Evolutionary conservation across 2,329 filamentous ascomycete genomes (phyloP), one percentile per base, ranked within the genome.

Genomic region (Epicoccum sorghinum): DNA sequence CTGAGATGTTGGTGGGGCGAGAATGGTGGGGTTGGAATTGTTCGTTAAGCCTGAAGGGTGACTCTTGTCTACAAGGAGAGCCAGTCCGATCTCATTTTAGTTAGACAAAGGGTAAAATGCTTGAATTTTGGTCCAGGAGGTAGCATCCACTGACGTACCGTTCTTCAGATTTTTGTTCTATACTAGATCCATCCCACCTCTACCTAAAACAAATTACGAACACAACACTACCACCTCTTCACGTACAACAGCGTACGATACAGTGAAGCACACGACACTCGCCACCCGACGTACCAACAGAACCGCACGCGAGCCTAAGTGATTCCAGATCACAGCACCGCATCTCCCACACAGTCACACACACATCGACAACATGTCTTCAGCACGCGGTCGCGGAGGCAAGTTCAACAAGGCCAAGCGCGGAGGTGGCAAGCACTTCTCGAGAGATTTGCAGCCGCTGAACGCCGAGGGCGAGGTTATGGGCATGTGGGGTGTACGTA

Each of bases 341-440:
- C 25, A 25, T 45, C 49, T 33, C 36, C 24, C 40, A 52, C 46
- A 45, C 39, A 41, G 40, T 32, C 27, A 18, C 47, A 55, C 61
- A 43, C 53, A 52, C 48, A 62, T 52, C 57, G 48, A 60, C 64
- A 68, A 58, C 59, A 83, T 80, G 77, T 82, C 83, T 75, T 80
- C 88, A 57, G 75, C 76, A 65, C 75, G 91, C 73, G 92, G 91
- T 66, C 89, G 93, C 73, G 92, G 89, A 69, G 91, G 93, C 78
- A 98, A 98, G 80, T 96, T 93, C 77, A 90, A 87, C 80, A 98
- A 97, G 82, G 91, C 89, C 65, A 92, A 91, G 66, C 85, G 93
- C 78, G 93, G 93, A 83, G 93, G 93, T 59, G 95, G 95, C 71
- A 96, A 97, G 79, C 89, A 96, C 72, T 99, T 96, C 80, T 97